Evolutionary conservation across 257 asterid genomes (phyloP), one percentile per base, ranked within the genome.

Genomic region (Nemophila menziesii): DNA sequence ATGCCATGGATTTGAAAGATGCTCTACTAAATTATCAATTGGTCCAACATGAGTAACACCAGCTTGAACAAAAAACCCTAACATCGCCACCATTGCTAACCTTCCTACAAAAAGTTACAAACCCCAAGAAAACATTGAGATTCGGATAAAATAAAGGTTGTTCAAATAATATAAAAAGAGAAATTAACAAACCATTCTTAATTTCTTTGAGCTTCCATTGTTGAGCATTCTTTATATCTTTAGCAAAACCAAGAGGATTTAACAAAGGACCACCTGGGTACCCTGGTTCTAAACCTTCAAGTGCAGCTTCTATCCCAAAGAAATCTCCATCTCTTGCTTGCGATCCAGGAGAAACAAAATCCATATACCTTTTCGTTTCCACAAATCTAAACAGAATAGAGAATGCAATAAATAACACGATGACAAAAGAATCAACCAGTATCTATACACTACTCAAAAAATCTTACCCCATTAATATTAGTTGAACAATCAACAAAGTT

Each of bases 201-300:
- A 82, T 86, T 82, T 86, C 94, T 72, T 82, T 81, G 54, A 82
- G 81, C 75, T 82, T 86, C 94, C 75, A 82, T 22, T 74, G 79
- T 52, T 64, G 74, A 65, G 90, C 96, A 70, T 60, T 74, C 75
- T 76, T 76, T 49, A 73, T 79, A 58, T 86, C 94, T 59, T 79
- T 82, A 22, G 84, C 96, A 55, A 86, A 55, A 46, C 96, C 96
- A 23, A 82, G 74, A 54, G 96, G 96, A 63, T 86, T 74, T 18
- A 86, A 58, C 72, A 86, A 43, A n/a, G 94, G 96, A 16, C 96
- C 94, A 27, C 96, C 93, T 2, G 96, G 96, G 46, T 86, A 86
- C 36, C 36, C 36, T 29, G 36, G 36, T 66, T 77, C 94, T 3
- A 82, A 79, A 24, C 94, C 94, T 74, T 73, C 78, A 0, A 85